Evolutionary conservation across 306 rosid species (phyloP).

Genomic region (Alnus rubra): DNA sequence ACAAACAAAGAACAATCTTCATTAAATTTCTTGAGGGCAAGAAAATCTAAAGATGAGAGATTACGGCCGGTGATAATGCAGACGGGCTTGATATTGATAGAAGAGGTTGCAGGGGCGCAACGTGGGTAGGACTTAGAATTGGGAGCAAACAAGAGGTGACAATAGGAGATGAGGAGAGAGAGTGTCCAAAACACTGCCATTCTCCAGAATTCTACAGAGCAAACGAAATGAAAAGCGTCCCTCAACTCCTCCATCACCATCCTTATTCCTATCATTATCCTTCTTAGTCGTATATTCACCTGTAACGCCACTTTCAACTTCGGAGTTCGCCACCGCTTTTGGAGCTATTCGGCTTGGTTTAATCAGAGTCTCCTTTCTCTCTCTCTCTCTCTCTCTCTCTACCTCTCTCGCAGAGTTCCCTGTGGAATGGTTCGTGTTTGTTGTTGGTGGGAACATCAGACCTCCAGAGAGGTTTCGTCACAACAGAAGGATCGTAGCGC

Average conservation of each 20-base stretch:
- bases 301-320: too few relatives aligned
- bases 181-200: slow-evolving; percentile 68
- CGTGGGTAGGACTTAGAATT: slow-evolving; percentile 35
- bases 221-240: slow-evolving; percentile 40
- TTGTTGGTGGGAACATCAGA: too few relatives aligned
- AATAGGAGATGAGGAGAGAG: slow-evolving; percentile 46
- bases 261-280: slow-evolving; percentile 16
- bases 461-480: too few relatives aligned
- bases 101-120: slow-evolving; percentile 31
- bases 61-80: slow-evolving; percentile 88
- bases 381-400: too few relatives aligned
- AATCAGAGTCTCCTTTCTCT: too few relatives aligned
- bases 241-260: slow-evolving; percentile 36
- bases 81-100: slow-evolving; percentile 44
- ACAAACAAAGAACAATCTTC: slow-evolving; percentile 1
- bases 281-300: background rate
- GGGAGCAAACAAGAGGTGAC: slow-evolving; percentile 34
- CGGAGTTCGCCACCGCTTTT: too few relatives aligned
- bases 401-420: too few relatives aligned
- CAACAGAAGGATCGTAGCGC: too few relatives aligned
- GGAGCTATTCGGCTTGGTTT: too few relatives aligned
- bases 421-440: too few relatives aligned
- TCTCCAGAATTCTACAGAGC: slow-evolving; percentile 60
- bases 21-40: background rate
- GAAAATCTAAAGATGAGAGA: slow-evolving; percentile 1